Evolutionary conservation across 441 rosid species (phyloP), one percentile per base, ranked within the genome.

Genomic region (Sinapis alba): DNA sequence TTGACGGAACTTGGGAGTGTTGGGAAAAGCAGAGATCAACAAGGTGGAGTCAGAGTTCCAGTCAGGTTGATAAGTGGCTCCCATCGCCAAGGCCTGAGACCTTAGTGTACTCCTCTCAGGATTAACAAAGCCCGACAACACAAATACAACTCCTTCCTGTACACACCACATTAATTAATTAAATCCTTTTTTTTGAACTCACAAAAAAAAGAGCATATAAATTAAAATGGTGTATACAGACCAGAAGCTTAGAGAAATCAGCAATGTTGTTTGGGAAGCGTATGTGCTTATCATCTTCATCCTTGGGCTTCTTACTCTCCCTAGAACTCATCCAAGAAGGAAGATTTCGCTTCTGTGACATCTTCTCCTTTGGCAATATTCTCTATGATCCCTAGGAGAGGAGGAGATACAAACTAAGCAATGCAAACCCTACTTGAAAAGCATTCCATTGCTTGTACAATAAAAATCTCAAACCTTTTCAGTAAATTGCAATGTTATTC

Each of bases 1-100:
- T 78, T 91, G 99, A 62, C 91, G 91, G 65, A 88, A 96, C 87
- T 96, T 96, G 4, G 98, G 99, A 72, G 99, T 96, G 73, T 87
- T 91, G 10, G 82, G 84, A 80, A 91, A 96, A 53, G 98, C 98
- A 80, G 90, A 93, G 62, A 92, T 86, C 84, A 93, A 78, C 59
- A 93, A 87, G 0, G 99, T 93, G 75, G 96, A 89, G 67, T 83
- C 86, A 7, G 98, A 82, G 77, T 84, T 85, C 99, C 99, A 91
- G 59, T 89, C 97, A 60, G 90, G 88, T 65, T 84, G 86, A 81
- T 87, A 93, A 47, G 84, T 86, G 2, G 99, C 98, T 66, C 98
- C 98, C 98, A 96, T 93, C 34, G 86, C 85, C 79, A 96, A 68
- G 18, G 97, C 99, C 70, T 87, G 89, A 0, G 97, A 89, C 76